Evolutionary conservation across 371 early-diverging fungal species (phyloP), one percentile per base, ranked within the genome.

Genomic region (Cokeromyces recurvatus): DNA sequence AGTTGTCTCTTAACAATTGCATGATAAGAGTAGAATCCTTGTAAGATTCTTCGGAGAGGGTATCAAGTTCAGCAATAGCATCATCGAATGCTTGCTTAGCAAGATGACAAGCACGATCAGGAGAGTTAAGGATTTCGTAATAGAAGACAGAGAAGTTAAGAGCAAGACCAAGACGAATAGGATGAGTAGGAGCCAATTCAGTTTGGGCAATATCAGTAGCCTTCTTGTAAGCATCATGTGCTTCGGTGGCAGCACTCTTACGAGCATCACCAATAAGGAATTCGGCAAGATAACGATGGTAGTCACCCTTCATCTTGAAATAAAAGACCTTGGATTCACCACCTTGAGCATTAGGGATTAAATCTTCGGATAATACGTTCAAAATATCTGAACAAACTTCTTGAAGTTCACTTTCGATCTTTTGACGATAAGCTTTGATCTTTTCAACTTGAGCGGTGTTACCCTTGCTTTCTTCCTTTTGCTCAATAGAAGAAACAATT

Each of bases 61-160:
- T 91, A 82, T 99, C 99, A 62, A 99, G 81, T 76, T 97, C 98
- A 39, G 71, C 66, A 74, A 99, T 99, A 61, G 99, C 99, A 58
- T 98, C 97, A 77, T 98, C 99, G 70, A 99, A 99, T 7, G 99
- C 98, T 67, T 91, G 90, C 80, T 97, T 97, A 71, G 99, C 99
- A 48, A 99, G 78, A 62, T 94, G 93, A 81, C 99, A 98, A 23
- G 99, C 99, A 64, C 92, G 89, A 73, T 96, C 97, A 46, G 97
- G 94, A 27, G 96, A 91, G 84, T 98, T 99, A 65, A 97, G 81
- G 66, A 99, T 99, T 81, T 99, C 99, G 74, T 98, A 99, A 88
- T 97, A 97, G 82, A 99, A 99, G 32, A 99, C 99, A n/a, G 99
- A 99, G 82, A 96, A 99, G 91, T 99, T 99, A 62, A 99, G 84